Percentiles rank a stretch among this genome's conserved stretches.
phyloP scores from a whole-genome alignment of 140 eudicot species.

The Ambrosia hybrid region DNA sequence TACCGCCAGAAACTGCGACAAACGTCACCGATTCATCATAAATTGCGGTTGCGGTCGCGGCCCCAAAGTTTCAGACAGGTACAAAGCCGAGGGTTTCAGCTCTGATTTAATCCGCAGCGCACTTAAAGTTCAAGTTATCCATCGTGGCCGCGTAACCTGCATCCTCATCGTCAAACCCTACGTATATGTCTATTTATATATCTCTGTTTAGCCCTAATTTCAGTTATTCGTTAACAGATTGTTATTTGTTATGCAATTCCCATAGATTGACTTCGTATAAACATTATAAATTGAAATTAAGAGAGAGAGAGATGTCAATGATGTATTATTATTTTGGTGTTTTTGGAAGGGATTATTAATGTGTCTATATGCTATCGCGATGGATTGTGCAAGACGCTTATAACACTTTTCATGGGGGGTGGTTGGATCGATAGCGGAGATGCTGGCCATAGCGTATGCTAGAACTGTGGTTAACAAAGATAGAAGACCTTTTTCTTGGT shows the following conservation, averaged over 20 bases:
- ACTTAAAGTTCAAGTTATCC: conserved; percentile 45
- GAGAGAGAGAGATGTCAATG: no score
- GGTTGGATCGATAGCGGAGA: conserved; percentile 34
- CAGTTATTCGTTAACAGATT: no score
- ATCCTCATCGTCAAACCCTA: conserved; percentile 47
- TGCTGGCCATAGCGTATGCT: conserved; percentile 72
- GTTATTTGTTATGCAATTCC: no score
- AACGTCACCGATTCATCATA: conserved; percentile 19
- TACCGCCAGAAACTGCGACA: conserved; percentile 20
- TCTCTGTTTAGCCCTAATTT: no score
- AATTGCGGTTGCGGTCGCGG: neutral
- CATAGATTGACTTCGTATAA: no score
- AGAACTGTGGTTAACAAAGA: conserved; percentile 73
- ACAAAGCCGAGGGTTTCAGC: conserved; percentile 22
- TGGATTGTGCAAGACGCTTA: conserved; percentile 51
- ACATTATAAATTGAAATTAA: no score
- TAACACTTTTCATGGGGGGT: conserved; percentile 88
- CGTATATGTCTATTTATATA: conserved; percentile 43
- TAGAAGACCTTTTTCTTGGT: conserved; percentile 72
- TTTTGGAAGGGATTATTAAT: no score
- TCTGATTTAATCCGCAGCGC: conserved; percentile 39
- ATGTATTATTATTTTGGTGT: no score
- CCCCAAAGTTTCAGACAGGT: conserved; percentile 27
- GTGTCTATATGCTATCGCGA: neutral
- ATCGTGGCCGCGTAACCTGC: conserved; percentile 51